Base-by-base conservation (phyloP, 805 yeast species). In the Teunomyces funiuensis region DNA sequence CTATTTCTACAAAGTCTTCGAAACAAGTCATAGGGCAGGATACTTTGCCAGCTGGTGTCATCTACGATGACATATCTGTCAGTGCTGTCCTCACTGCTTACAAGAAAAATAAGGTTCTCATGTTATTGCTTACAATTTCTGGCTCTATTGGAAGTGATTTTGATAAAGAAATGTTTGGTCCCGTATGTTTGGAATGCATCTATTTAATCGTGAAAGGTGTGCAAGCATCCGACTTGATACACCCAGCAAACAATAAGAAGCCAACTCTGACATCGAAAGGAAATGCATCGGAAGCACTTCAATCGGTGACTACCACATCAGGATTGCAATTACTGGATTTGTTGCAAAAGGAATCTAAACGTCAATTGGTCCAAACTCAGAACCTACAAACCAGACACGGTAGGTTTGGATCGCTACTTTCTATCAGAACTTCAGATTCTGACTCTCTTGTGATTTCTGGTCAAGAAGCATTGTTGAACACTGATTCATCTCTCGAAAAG, bases 321-420 rank as follows among this genome's bases (percentile, higher is more conserved):
- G 76, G 76, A 2, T 43, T 67, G 44, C 71, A 70, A 41, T 59
- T 83, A 15, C 60, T 71, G 31, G 76, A 73, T 15, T 57, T 87
- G 6, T 65, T 88, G n/a, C 65, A 69, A 2, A 74, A 74, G 40
- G 97, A 91, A 54, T 69, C 74, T 15, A 71, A 72, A 23, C 57
- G 83, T 45, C 79, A 77, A 43, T 68, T 65, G 29, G 55, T 60
- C 25, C 72, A 80, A 37, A 67, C 70, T 20, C 76, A 74, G 58
- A 63, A 71, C 39, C 68, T 81, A 1, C 76, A 86, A 1, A 73
- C 88, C 1, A 74, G 99, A 36, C 99, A 91, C 57, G 90, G 93
- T 2, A 74, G 96, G 39, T 91, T 91, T 66, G 99, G 99, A 0
- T 82, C 97, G 0, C 66, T 90, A 47, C 61, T 89, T 8, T 82